Percentiles rank a stretch among this genome's conserved stretches.
Evolutionary conservation across 208 protist genomes (phyloP).

Genomic region (Trypanosoma theileri): DNA sequence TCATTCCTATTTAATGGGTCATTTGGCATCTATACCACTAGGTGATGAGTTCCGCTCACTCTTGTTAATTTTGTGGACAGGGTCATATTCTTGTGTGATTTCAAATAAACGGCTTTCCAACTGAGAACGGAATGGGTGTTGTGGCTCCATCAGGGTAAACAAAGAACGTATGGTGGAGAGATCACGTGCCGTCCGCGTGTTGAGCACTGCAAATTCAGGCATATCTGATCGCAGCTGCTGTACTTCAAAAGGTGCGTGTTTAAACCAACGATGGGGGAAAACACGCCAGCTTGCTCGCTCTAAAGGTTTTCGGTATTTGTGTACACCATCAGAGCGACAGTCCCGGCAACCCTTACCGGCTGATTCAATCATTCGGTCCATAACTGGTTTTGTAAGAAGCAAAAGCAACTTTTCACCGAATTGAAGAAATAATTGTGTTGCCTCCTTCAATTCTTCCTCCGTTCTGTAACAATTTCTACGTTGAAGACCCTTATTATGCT

Average conservation of each 20-base stretch:
- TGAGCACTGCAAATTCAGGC: conserved; percentile 58
- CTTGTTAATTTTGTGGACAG: conserved; percentile 12
- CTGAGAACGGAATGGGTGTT: conserved; percentile 64
- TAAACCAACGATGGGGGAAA: conserved; percentile 85
- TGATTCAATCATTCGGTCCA: conserved; percentile 78
- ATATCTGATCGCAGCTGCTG: conserved; percentile 88
- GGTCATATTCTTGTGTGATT: conserved; percentile 64
- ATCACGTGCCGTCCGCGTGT: conserved; percentile 83
- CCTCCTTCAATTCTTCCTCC: conserved; percentile 56
- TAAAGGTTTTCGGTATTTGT: conserved; percentile 45
- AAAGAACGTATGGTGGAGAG: conserved; percentile 72
- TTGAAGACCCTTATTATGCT: conserved; percentile 37
- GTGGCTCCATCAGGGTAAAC: conserved; percentile 81
- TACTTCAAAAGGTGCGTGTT: conserved; percentile 89
- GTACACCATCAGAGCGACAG: conserved; percentile 66
- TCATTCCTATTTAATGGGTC: no score
- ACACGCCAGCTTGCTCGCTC: conserved; percentile 70
- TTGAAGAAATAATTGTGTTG: conserved; percentile 68
- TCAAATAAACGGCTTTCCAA: conserved; percentile 72
- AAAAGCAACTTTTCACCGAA: conserved; percentile 82
- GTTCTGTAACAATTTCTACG: conserved; percentile 65
- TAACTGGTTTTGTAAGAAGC: conserved; percentile 65
- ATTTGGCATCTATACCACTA: no score
- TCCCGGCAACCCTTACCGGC: conserved; percentile 67
- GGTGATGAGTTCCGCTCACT: no score